Evolutionary conservation across 1,139 yeast species (phyloP).

Genomic region (Blastobotrys persicus): DNA sequence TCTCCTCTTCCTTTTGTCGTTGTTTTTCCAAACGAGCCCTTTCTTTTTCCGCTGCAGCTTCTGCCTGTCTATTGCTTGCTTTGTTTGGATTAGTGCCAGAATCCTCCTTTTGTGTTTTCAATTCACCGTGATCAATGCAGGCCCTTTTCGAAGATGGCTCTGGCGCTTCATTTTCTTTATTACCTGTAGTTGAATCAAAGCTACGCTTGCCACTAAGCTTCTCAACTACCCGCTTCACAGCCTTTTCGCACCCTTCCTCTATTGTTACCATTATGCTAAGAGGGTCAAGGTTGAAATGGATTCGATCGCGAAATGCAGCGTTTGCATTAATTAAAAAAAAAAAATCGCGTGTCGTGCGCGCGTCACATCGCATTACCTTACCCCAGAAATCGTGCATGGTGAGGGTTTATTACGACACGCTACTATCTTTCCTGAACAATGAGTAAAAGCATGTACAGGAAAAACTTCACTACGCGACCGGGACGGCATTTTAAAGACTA

Average conservation of each 20-base stretch:
- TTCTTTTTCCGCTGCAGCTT: neutral
- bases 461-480: too few relatives aligned
- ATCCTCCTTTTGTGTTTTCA: neutral
- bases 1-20: constrained; percentile 17
- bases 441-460: too few relatives aligned
- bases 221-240: neutral
- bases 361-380: neutral
- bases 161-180: constrained; percentile 9
- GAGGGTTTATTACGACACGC: too few relatives aligned
- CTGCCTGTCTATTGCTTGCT: neutral
- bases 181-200: neutral
- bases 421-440: too few relatives aligned
- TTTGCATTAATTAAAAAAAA: constrained; percentile 1
- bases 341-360: neutral
- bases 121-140: neutral
- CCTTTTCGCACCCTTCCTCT: neutral
- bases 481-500: too few relatives aligned
- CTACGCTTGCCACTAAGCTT: constrained; percentile 4
- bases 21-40: neutral
- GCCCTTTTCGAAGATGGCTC: constrained; percentile 1
- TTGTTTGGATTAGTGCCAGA: neutral
- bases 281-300: too few relatives aligned
- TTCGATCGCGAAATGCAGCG: too few relatives aligned
- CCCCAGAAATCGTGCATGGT: too few relatives aligned
- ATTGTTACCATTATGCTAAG: neutral